Evolutionary conservation across 2,329 filamentous ascomycete species (phyloP), one percentile per base, ranked within the genome.

Genomic region (Fusarium pseudonygamai): DNA sequence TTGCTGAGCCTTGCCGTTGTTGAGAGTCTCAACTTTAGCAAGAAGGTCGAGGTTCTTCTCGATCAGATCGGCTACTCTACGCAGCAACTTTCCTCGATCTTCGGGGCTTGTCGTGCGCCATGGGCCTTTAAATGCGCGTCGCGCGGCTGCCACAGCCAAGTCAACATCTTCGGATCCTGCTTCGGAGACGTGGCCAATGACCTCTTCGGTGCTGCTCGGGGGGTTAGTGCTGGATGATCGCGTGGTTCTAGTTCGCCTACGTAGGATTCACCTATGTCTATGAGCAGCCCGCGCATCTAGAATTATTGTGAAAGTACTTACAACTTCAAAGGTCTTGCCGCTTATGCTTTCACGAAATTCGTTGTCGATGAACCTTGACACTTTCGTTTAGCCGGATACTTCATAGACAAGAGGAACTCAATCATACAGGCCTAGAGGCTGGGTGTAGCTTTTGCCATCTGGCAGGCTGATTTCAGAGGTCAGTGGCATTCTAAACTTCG

Each of bases 221-320:
- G 14, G 0, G 5, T 49, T 3, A 49, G 28, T 12, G 16, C 3
- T 9, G 10, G 0, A 7, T 0, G 6, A 22, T 12, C 12, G 13
- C 0, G 7, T 15, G 45, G 22, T 9, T 32, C 10, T 18, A 10
- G 11, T 8, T 32, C 7, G 3, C 46, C 0, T 49, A 49, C 28
- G 46, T 32, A 5, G 46, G 46, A 5, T 49, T 49, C 15, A 49
- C 46, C 46, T 49, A 3, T 30, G 2, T 16, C 5, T 2, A 13
- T 49, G 1, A 49, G 20, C 7, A 30, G 3, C 14, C 0, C 0
- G 10, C 2, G 14, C 3, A 12, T 6, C 5, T 2, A 16, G 0
- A 3, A n/a, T 12, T 0, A 0, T 6, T 6, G 3, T 14, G 22
- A 12, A 18, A n/a, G 5, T 3, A 32, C 46, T 18, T 49, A 49